Conservation (phyloP, 306 rosid genomes). For the Gynostemma pentaphyllum region DNA sequence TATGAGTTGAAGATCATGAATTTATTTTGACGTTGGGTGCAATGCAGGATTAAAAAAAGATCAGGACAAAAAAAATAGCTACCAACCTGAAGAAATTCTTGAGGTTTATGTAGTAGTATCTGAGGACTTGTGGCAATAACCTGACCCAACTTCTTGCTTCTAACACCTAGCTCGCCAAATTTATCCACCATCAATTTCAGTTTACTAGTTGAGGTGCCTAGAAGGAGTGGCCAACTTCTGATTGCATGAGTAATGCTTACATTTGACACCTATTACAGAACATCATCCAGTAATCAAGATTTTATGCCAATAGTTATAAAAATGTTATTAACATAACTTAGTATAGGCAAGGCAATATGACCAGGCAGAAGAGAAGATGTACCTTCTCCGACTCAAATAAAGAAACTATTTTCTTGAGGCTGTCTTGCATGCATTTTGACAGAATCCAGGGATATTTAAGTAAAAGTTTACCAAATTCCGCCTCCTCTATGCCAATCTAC, state of each 20-base stretch:
- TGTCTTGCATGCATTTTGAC: slow-evolving; percentile 55
- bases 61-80: background rate
- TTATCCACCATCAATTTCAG: slow-evolving; percentile 50
- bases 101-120: slow-evolving; percentile 47
- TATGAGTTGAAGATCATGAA: too few relatives aligned
- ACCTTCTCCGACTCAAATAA: slow-evolving; percentile 57
- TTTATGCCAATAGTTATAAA: too few relatives aligned
- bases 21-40: background rate
- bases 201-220: slow-evolving; percentile 73
- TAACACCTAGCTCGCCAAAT: slow-evolving; percentile 52
- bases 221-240: slow-evolving; percentile 68
- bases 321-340: background rate
- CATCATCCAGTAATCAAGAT: slow-evolving; percentile 2
- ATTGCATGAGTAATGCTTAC: slow-evolving; percentile 37
- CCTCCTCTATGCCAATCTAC: slow-evolving; percentile 44
- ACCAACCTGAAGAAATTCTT: slow-evolving; percentile 59
- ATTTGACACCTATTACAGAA: slow-evolving; percentile 49
- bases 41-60: background rate
- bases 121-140: slow-evolving; percentile 74
- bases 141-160: slow-evolving; percentile 45
- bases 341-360: slow-evolving; percentile 9
- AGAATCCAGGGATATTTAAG: slow-evolving; percentile 75
- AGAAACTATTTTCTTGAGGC: slow-evolving; percentile 36
- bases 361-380: slow-evolving; percentile 7
- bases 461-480: slow-evolving; percentile 38